These are phyloP conservation scores for Bruguiera parviflora DNA, from an alignment of 345 rosid genomes.

Conservation along the genomic window DNA sequence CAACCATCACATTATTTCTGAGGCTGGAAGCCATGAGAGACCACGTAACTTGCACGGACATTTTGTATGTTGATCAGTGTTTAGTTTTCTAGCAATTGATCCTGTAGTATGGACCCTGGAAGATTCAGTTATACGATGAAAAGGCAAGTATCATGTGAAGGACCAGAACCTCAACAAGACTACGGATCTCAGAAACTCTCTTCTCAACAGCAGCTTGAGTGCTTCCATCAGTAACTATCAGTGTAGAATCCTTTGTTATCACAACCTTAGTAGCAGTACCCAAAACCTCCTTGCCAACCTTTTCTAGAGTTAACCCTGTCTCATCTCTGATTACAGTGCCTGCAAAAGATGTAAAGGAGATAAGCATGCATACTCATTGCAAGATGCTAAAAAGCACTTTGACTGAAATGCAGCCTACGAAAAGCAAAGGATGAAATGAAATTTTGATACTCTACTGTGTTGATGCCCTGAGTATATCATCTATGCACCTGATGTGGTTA, in stretches of 20 bases:
- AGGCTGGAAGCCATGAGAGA: no score
- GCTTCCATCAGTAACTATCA: constrained; percentile 73
- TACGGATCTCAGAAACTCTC: constrained; percentile 67
- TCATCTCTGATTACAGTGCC: constrained; percentile 90
- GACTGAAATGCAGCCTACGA: neutral
- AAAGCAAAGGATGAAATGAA: neutral
- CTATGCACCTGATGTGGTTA: no score
- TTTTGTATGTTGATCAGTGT: no score
- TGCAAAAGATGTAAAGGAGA: constrained; percentile 24
- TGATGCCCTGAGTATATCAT: no score
- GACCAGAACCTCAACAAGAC: constrained; percentile 58
- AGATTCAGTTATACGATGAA: neutral
- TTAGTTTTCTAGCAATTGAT: constrained; percentile 3
- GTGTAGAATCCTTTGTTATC: constrained; percentile 72
- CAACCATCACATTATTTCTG: no score
- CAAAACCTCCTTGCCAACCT: constrained; percentile 70
- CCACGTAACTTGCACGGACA: no score
- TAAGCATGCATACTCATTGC: neutral
- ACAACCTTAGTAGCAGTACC: constrained; percentile 70
- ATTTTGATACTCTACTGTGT: no score
- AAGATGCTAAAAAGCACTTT: no score
- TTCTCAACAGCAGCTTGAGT: constrained; percentile 58
- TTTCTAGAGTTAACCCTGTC: constrained; percentile 62
- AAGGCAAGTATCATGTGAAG: neutral
- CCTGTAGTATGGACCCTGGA: constrained; percentile 4